Evolutionary conservation across 768 basidiomycete genomes (phyloP).

Genomic region (Terana coerulea): DNA sequence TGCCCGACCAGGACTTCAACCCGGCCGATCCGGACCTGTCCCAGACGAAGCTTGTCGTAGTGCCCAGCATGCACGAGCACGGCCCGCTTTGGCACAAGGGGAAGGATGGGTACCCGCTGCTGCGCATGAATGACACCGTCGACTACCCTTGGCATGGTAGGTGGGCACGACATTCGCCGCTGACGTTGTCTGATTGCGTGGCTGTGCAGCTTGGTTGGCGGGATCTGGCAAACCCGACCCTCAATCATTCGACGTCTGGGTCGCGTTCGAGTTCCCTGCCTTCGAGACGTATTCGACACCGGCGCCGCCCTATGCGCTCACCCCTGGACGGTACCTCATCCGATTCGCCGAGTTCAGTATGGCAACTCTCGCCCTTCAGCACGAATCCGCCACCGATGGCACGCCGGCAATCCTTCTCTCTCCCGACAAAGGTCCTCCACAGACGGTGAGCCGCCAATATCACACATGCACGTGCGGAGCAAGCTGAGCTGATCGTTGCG

Average conservation of each 20-base stretch:
- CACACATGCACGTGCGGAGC: background rate
- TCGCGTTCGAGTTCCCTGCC: slow-evolving; percentile 11
- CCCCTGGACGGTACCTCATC: background rate
- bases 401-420: background rate
- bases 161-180: background rate
- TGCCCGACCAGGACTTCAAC: slow-evolving; percentile 3
- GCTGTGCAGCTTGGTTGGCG: slow-evolving; percentile 4
- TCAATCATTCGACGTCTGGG: slow-evolving; percentile 11
- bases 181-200: background rate
- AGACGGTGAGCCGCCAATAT: slow-evolving; percentile 1
- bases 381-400: slow-evolving; percentile 4
- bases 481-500: background rate
- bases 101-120: background rate
- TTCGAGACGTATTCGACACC: slow-evolving; percentile 7
- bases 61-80: slow-evolving; percentile 11
- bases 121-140: slow-evolving; percentile 11
- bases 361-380: background rate
- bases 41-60: slow-evolving; percentile 10
- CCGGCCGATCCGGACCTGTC: background rate
- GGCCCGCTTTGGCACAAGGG: slow-evolving; percentile 10
- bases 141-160: slow-evolving; percentile 12
- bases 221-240: slow-evolving; percentile 4
- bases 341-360: background rate
- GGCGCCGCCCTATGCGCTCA: background rate
- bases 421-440: background rate